Base-by-base conservation (phyloP, 2,329 filamentous ascomycete genomes). In the Penicillium sp. region DNA sequence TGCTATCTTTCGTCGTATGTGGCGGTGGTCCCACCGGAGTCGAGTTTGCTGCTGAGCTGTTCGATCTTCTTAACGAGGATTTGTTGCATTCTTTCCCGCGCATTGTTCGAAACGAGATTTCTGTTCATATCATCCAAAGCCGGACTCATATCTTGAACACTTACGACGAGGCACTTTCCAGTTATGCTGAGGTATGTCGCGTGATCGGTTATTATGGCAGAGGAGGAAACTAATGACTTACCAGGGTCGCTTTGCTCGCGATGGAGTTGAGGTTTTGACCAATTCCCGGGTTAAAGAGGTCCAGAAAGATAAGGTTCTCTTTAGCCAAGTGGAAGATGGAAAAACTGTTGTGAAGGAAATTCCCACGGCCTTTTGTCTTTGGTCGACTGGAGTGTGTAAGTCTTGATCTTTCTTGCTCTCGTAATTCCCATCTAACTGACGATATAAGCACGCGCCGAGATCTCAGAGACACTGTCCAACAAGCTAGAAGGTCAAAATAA, bases 11-110 rank as follows among this genome's bases (percentile, higher is more conserved):
- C 56, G 92, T 95, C n/a, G 71, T 98, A 40, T 90, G 86, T 58
- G 92, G 92, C 37, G 92, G 92, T 54, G 92, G 92, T 0, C 92
- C 92, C 3, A 98, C 92, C 0, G 92, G 92, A 44, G 92, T 98
- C 23, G 92, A 98, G 62, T 98, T 98, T 55, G 93, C 93, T 1
- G 92, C 92, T 4, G 92, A 98, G 61, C 75, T 98, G 5, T 96
- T 85, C 61, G 92, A 98, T 64, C 81, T 98, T 63, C 74, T 98
- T 11, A 98, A 98, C 57, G 93, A 98, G 62, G 92, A 98, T 60
- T 67, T 98, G 29, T 82, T 82, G 29, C 73, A 75, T 35, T 79
- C 84, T 53, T 98, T 95, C 64, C 92, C 92, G 2, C 82, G 81
- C 46, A 79, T 98, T 18, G 68, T 98, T n/a, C 80, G 92, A 45